These are phyloP conservation scores for Populus nigra DNA, from an alignment of 345 rosid genomes.

Conservation along the genomic window DNA sequence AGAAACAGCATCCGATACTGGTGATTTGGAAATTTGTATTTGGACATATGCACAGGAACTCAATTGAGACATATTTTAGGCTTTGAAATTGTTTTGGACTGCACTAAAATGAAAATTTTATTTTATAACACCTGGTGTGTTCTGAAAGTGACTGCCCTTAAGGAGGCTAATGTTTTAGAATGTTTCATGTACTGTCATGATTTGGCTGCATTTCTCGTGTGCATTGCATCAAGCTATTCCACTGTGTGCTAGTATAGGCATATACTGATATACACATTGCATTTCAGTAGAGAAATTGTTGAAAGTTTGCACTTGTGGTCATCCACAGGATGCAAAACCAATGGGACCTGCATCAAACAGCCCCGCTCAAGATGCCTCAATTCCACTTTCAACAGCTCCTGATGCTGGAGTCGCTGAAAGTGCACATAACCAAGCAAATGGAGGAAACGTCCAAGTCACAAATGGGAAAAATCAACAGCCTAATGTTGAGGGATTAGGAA, in stretches of 20 bases:
- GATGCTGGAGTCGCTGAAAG: conserved; percentile 23
- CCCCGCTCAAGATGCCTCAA: conserved; percentile 28
- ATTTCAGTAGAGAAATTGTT: conserved; percentile 19
- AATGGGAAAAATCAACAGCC: conserved; percentile 43
- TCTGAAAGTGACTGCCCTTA: not conserved
- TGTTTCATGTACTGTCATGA: not conserved
- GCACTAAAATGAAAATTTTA: not conserved
- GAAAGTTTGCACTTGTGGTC: conserved; percentile 24
- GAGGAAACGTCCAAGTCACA: not conserved
- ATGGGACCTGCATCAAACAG: conserved; percentile 30
- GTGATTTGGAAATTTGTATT: not conserved
- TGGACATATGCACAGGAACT: not conserved
- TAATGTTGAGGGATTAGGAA: conserved; percentile 51
- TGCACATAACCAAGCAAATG: conserved; percentile 22
- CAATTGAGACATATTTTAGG: not conserved
- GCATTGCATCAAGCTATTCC: not conserved
- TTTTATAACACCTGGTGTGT: not conserved
- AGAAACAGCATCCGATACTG: not conserved
- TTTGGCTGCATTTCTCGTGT: not conserved
- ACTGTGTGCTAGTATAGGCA: not conserved
- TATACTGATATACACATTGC: not conserved
- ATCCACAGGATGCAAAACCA: conserved; percentile 43
- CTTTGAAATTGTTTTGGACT: not conserved
- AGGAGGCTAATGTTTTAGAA: not conserved
- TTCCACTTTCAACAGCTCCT: conserved; percentile 27